phyloP scores from a whole-genome alignment of 352 stramenopile genomes.

The Pythium aquatile region DNA sequence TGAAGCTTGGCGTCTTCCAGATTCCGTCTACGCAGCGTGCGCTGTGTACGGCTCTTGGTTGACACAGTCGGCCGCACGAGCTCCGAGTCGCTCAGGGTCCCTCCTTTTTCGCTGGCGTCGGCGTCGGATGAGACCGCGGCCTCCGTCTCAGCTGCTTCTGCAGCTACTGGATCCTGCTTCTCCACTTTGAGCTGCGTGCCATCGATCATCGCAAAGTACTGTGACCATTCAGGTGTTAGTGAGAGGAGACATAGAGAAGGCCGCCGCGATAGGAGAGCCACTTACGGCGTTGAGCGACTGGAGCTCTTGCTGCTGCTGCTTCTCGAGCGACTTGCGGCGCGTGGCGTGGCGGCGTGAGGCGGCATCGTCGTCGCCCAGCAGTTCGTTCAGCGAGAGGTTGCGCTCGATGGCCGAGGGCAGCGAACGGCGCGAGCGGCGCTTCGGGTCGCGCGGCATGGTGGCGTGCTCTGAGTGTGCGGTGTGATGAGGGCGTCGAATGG shows the following conservation, averaged over 20 bases:
- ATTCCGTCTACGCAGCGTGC: conserved; percentile 16
- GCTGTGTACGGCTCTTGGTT: conserved; percentile 13
- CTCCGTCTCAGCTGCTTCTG: not conserved
- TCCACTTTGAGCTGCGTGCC: conserved; percentile 29
- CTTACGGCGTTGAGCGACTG: conserved; percentile 25
- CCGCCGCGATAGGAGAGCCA: not conserved
- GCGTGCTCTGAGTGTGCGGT: not conserved
- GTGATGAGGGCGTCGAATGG: not conserved
- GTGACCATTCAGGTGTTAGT: not conserved
- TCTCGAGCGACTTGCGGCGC: conserved; percentile 18
- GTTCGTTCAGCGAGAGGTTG: conserved; percentile 31
- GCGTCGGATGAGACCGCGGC: conserved; percentile 1
- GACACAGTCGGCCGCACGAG: conserved; percentile 15
- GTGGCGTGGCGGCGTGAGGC: conserved; percentile 10
- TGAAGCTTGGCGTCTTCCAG: conserved; percentile 17
- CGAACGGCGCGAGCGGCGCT: conserved; percentile 28
- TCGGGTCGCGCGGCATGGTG: not conserved
- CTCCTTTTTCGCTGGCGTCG: not conserved
- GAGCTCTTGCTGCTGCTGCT: conserved; percentile 21
- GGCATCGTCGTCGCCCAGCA: conserved; percentile 21
- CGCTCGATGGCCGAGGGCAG: conserved; percentile 30
- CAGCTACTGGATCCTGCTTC: conserved; percentile 1
- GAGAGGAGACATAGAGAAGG: too few species aligned
- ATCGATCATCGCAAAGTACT: conserved; percentile 37
- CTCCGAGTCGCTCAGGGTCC: conserved; percentile 23